Percentiles rank a stretch among this genome's conserved stretches.
These are phyloP conservation scores for Oemleria cerasiformis DNA, from an alignment of 306 rosid species.

Conservation along the genomic window DNA sequence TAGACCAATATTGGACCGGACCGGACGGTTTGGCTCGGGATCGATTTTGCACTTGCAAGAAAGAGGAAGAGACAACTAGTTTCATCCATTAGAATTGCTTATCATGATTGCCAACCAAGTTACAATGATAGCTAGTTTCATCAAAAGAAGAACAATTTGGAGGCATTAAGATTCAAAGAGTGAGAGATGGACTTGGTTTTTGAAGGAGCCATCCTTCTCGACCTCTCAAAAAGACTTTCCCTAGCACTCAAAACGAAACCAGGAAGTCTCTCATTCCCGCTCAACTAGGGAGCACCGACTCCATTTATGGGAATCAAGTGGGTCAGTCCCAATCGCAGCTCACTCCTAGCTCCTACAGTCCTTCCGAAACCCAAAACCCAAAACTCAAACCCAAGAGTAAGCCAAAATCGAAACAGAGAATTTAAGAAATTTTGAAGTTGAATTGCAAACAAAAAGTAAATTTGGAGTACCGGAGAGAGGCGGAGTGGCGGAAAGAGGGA, in stretches of 20 bases:
- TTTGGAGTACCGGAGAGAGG: constrained; percentile 27
- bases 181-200: constrained; percentile 49
- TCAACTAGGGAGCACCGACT: constrained; percentile 31
- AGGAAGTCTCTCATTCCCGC: constrained; percentile 63
- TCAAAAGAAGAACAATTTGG: background rate
- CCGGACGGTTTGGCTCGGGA: no score
- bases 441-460: background rate
- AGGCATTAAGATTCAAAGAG: background rate
- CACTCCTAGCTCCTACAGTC: constrained; percentile 30
- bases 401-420: background rate
- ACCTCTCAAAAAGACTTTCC: constrained; percentile 78
- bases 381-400: constrained; percentile 12
- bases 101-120: background rate
- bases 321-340: constrained; percentile 38
- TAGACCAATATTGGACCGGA: no score
- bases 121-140: background rate
- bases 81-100: background rate
- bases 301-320: constrained; percentile 25
- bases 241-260: constrained; percentile 73
- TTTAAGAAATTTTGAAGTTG: background rate
- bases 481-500: constrained; percentile 28
- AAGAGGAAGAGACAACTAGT: no score
- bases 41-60: no score
- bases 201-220: constrained; percentile 62
- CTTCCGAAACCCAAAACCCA: constrained; percentile 2